Evolutionary conservation across 805 yeast genomes (phyloP).

Genomic region (Saccharomyces jurei): DNA sequence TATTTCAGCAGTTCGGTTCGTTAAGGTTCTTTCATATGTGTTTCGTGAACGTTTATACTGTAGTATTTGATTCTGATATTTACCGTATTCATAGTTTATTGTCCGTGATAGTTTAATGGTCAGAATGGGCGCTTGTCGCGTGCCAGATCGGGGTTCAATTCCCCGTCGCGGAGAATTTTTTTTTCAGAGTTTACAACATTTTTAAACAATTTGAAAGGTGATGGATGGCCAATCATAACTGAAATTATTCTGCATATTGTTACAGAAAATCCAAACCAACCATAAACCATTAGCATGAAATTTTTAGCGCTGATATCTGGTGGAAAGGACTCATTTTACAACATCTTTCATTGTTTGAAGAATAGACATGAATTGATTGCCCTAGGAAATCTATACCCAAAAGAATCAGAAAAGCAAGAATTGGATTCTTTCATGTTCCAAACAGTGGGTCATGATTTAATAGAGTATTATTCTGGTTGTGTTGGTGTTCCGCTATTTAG

Average conservation of each 20-base stretch:
- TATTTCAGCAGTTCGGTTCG: too few relatives aligned
- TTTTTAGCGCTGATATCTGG: conserved; percentile 90
- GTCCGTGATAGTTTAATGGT: conserved; percentile 11
- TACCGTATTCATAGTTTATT: too few relatives aligned
- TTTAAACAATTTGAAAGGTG: neutral
- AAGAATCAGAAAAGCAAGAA: conserved; percentile 46
- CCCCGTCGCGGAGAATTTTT: conserved; percentile 23
- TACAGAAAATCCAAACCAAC: neutral
- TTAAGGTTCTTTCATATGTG: too few relatives aligned
- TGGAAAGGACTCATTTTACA: conserved; percentile 92
- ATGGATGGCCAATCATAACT: neutral
- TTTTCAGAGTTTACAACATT: neutral
- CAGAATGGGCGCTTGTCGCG: too few relatives aligned
- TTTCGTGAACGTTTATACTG: too few relatives aligned
- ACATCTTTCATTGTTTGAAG: conserved; percentile 74
- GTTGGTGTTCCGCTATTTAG: conserved; percentile 75
- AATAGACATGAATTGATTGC: conserved; percentile 84
- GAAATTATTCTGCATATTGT: neutral
- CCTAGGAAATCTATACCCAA: conserved; percentile 75
- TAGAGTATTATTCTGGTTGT: conserved; percentile 58
- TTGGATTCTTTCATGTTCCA: conserved; percentile 95
- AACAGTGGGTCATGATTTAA: conserved; percentile 85
- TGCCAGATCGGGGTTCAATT: conserved; percentile 2
- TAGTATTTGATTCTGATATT: too few relatives aligned
- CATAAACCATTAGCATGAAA: conserved; percentile 51